Evolutionary conservation across 2,329 filamentous ascomycete species (phyloP).

Genomic region (Exophiala lecanii-corni): DNA sequence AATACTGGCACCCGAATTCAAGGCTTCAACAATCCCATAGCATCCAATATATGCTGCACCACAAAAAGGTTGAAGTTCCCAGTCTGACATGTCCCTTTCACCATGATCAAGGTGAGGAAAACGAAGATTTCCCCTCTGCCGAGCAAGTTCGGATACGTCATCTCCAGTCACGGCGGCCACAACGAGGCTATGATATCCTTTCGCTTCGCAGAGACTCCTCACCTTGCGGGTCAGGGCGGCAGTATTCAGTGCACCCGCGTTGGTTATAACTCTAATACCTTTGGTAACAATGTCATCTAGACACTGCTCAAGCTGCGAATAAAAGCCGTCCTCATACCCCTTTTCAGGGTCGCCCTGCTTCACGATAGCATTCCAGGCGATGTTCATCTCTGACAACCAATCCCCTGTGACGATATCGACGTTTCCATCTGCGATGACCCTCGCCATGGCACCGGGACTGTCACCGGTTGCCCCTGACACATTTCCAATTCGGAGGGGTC

Average conservation of each 20-base stretch:
- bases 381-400: constrained; percentile 46
- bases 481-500: constrained; percentile 20
- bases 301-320: constrained; percentile 17
- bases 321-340: constrained; percentile 27
- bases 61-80: constrained; percentile 20
- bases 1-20: constrained; percentile 43
- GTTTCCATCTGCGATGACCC: constrained; percentile 12
- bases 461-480: constrained; percentile 13
- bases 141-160: constrained; percentile 35
- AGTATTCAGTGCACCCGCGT: constrained; percentile 54
- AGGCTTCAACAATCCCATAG: constrained; percentile 34
- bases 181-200: constrained; percentile 32
- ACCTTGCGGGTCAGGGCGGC: constrained; percentile 44
- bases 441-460: constrained; percentile 6
- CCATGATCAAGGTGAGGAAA: constrained; percentile 13
- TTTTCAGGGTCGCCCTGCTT: constrained; percentile 17
- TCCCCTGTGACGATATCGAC: constrained; percentile 52
- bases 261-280: constrained; percentile 51
- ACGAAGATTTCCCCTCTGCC: constrained; percentile 33
- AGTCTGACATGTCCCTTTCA: constrained; percentile 17
- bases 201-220: constrained; percentile 8
- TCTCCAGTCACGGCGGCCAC: constrained; percentile 39
- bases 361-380: constrained; percentile 42
- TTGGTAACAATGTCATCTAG: constrained; percentile 8
- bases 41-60: constrained; percentile 30